Conservation (phyloP, 164 flowering plant genomes). For the Tetracentron sinense region DNA sequence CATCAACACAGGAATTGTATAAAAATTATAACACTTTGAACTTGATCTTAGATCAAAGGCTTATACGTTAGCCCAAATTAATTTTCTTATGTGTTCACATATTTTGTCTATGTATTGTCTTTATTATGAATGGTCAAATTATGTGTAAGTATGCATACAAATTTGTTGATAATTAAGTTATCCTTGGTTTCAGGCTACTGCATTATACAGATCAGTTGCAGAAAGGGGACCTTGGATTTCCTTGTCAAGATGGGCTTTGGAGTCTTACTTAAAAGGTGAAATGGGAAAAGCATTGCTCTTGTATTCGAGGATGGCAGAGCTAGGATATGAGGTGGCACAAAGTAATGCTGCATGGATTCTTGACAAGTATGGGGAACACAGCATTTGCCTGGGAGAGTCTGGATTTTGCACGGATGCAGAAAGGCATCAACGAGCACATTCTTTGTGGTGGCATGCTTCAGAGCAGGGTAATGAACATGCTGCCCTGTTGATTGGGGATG, state of each 20-base stretch:
- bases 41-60: not conserved
- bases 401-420: slow-evolving; percentile 85
- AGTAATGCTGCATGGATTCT: slow-evolving; percentile 99
- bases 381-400: slow-evolving; percentile 93
- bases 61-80: not conserved
- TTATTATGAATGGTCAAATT: not conserved
- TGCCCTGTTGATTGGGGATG: slow-evolving; percentile 96
- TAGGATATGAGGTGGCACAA: slow-evolving; percentile 96
- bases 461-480: slow-evolving; percentile 99
- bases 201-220: slow-evolving; percentile 88
- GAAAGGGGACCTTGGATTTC: slow-evolving; percentile 99
- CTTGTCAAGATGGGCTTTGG: slow-evolving; percentile 93
- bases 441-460: slow-evolving; percentile 99
- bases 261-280: slow-evolving; percentile 91
- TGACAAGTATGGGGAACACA: slow-evolving; percentile 86
- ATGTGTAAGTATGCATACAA: too few relatives aligned
- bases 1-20: too few relatives aligned
- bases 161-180: not conserved
- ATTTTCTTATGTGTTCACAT: not conserved
- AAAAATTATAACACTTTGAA: too few relatives aligned
- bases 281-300: slow-evolving; percentile 78
- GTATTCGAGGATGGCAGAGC: slow-evolving; percentile 96
- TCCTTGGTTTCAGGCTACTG: slow-evolving; percentile 64
- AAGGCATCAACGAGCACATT: slow-evolving; percentile 88
- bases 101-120: not conserved